These are phyloP conservation scores for Penicillium verhagenii DNA, from an alignment of 495 filamentous ascomycete species.

Conservation along the genomic window DNA sequence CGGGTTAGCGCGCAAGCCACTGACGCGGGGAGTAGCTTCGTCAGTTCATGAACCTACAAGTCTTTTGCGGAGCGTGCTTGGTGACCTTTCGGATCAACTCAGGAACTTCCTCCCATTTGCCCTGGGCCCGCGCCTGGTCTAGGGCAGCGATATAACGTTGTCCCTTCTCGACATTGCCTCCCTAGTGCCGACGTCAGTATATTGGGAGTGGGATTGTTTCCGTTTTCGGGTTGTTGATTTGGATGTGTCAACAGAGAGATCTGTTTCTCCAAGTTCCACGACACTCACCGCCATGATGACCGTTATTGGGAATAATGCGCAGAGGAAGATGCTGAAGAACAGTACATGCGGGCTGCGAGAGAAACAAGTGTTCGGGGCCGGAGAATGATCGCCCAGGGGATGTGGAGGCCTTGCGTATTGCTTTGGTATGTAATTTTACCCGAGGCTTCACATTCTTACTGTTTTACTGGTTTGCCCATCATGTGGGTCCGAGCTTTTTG, in stretches of 20 bases:
- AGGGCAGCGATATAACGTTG: slow-evolving; percentile 75
- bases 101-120: slow-evolving; percentile 84
- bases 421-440: slow-evolving; percentile 21
- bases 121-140: slow-evolving; percentile 82
- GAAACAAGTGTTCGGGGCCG: neutral
- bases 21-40: slow-evolving; percentile 6
- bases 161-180: slow-evolving; percentile 63
- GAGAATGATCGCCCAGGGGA: slow-evolving; percentile 27
- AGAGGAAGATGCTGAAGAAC: slow-evolving; percentile 24
- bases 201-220: neutral
- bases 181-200: slow-evolving; percentile 37
- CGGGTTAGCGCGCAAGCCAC: slow-evolving; percentile 16
- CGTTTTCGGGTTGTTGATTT: neutral
- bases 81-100: slow-evolving; percentile 87
- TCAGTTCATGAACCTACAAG: slow-evolving; percentile 55
- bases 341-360: slow-evolving; percentile 5
- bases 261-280: neutral
- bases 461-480: slow-evolving; percentile 9
- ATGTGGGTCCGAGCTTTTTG: slow-evolving; percentile 7
- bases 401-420: slow-evolving; percentile 15
- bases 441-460: slow-evolving; percentile 33
- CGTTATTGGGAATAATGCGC: slow-evolving; percentile 12
- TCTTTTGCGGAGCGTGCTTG: slow-evolving; percentile 85
- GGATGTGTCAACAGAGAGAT: neutral
- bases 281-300: slow-evolving; percentile 42